phyloP scores from a whole-genome alignment of 768 basidiomycete species.

The Rubroboletus pulcherrimus region DNA sequence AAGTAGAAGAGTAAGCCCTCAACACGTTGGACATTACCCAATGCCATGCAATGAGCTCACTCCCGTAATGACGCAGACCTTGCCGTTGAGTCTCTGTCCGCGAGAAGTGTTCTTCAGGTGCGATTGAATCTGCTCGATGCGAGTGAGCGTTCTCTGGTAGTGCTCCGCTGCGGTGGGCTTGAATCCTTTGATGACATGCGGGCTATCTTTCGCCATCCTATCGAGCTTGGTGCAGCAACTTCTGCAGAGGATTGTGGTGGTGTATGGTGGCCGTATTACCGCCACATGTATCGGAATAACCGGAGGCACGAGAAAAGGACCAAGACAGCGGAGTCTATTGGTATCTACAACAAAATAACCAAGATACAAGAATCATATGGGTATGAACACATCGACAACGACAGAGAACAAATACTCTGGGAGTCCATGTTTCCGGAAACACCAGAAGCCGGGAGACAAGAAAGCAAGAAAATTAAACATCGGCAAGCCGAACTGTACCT shows the following conservation, averaged over 20 bases:
- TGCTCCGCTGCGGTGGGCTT: conserved; percentile 43
- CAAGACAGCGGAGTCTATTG: conserved; percentile 5
- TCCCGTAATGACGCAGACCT: conserved; percentile 86
- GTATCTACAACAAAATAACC: conserved; percentile 8
- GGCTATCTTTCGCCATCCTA: conserved; percentile 17
- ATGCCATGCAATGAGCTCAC: conserved; percentile 86
- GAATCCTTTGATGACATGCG: conserved; percentile 4
- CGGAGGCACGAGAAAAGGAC: neutral
- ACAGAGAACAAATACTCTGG: conserved; percentile 6
- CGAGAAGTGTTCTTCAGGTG: conserved; percentile 58
- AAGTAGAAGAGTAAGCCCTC: conserved; percentile 7
- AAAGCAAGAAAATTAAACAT: conserved; percentile 3
- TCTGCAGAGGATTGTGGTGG: neutral
- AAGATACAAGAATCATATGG: conserved; percentile 8
- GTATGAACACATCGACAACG: conserved; percentile 1
- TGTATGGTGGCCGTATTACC: neutral
- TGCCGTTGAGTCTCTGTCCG: conserved; percentile 57
- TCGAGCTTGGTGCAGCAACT: neutral
- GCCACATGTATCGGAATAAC: neutral
- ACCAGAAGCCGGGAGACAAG: conserved; percentile 9
- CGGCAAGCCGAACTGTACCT: conserved; percentile 1
- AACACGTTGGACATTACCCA: conserved; percentile 48
- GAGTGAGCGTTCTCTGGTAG: conserved; percentile 56
- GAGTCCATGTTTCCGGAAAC: conserved; percentile 12
- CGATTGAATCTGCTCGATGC: conserved; percentile 63